Evolutionary conservation across 306 rosid species (phyloP).

Genomic region (Cercis canadensis): DNA sequence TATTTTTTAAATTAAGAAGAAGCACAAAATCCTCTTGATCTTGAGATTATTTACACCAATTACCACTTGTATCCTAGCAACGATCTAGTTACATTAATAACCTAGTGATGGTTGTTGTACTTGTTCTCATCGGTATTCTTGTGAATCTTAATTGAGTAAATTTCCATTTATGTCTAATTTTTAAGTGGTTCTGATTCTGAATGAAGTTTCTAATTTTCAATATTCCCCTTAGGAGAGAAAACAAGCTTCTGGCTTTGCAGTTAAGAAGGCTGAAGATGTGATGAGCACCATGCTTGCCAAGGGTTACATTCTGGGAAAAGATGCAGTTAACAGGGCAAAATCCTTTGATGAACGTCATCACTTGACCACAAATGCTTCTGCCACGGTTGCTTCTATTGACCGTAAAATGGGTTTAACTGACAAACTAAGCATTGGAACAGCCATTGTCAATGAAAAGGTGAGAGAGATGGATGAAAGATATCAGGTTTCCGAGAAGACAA

Average conservation of each 20-base stretch:
- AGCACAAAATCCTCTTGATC: no score
- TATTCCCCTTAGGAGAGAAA: conserved; percentile 49
- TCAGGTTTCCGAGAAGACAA: conserved; percentile 69
- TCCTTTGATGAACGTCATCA: conserved; percentile 71
- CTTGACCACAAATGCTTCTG: conserved; percentile 70
- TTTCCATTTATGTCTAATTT: neutral
- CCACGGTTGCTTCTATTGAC: conserved; percentile 70
- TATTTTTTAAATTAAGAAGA: no score
- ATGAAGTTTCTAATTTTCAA: conserved; percentile 26
- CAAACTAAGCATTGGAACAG: conserved; percentile 64
- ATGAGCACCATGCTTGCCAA: conserved; percentile 82
- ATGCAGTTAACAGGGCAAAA: conserved; percentile 73
- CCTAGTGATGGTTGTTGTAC: no score
- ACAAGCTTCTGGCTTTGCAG: conserved; percentile 46
- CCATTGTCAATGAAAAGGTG: conserved; percentile 64
- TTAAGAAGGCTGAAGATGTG: conserved; percentile 74
- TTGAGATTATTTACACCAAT: no score
- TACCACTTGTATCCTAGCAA: neutral
- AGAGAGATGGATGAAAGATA: conserved; percentile 67
- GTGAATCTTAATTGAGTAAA: neutral
- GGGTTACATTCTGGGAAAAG: conserved; percentile 82
- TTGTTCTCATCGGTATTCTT: no score
- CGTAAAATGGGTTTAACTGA: conserved; percentile 63
- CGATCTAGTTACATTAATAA: neutral
- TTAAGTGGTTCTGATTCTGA: neutral